These are phyloP conservation scores for Pleurozium schreberi DNA, from an alignment of 225 moss, liverwort and hornwort genomes.

Conservation along the genomic window DNA sequence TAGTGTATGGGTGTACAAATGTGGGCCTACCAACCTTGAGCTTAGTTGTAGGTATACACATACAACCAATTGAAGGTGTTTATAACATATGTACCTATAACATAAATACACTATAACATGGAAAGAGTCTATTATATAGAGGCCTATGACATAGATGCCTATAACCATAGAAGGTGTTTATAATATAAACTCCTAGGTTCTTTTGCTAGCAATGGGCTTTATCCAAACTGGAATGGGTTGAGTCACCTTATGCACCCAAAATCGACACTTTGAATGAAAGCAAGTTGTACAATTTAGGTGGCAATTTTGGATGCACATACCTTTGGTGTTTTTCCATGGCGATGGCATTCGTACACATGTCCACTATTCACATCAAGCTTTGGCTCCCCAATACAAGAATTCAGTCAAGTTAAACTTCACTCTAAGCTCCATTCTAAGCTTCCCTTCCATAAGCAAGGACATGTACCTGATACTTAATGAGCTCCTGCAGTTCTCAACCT, in stretches of 20 bases:
- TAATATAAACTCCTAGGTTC: too few relatives aligned
- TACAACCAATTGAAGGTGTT: too few relatives aligned
- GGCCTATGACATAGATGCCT: too few relatives aligned
- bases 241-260: not conserved
- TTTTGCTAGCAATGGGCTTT: not conserved
- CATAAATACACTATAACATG: too few relatives aligned
- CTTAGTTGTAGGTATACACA: not conserved
- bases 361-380: not conserved
- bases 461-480: not conserved
- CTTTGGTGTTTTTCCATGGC: not conserved
- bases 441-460: not conserved
- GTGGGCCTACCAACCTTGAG: too few relatives aligned
- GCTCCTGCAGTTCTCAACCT: not conserved
- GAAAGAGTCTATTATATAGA: too few relatives aligned
- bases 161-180: too few relatives aligned
- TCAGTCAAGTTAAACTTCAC: not conserved
- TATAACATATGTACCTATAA: too few relatives aligned
- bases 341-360: not conserved
- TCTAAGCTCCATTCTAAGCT: not conserved
- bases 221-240: not conserved
- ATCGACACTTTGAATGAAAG: not conserved
- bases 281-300: not conserved
- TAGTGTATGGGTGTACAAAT: too few relatives aligned
- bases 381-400: not conserved
- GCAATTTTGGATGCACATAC: not conserved